Percentiles rank a stretch among this genome's conserved stretches.
Conservation (phyloP, 192 early-diverging fungal genomes). For the Coemansia sp. region DNA sequence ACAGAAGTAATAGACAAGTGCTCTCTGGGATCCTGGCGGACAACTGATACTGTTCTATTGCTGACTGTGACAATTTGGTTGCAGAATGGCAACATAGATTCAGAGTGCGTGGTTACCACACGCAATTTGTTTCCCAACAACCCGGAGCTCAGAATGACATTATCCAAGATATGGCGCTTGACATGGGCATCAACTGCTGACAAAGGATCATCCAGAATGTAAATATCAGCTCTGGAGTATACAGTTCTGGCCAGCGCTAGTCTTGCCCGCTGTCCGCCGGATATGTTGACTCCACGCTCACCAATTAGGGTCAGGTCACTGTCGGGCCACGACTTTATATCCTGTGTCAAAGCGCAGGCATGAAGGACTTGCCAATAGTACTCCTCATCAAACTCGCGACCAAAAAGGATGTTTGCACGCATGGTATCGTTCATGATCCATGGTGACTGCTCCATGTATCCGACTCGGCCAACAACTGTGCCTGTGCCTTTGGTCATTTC, state of each 20-base stretch:
- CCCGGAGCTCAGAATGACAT: slow-evolving; percentile 17
- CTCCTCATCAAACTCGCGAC: slow-evolving; percentile 14
- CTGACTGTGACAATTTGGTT: not conserved
- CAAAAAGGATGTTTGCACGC: slow-evolving; percentile 19
- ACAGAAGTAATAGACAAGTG: not conserved
- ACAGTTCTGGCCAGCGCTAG: slow-evolving; percentile 19
- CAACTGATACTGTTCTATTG: too few species aligned
- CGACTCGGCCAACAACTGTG: slow-evolving; percentile 62
- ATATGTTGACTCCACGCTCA: slow-evolving; percentile 20
- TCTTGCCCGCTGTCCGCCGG: slow-evolving; percentile 19
- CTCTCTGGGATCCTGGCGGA: not conserved
- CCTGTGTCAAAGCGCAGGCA: slow-evolving; percentile 4
- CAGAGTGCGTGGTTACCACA: not conserved
- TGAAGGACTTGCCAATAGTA: not conserved
- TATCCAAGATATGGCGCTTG: slow-evolving; percentile 11
- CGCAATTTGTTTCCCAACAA: slow-evolving; percentile 13
- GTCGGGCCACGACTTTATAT: not conserved
- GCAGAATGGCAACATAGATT: slow-evolving; percentile 8
- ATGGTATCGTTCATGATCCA: slow-evolving; percentile 19
- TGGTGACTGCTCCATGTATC: slow-evolving; percentile 76
- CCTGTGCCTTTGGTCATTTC: slow-evolving; percentile 46
- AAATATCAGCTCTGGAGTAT: slow-evolving; percentile 26
- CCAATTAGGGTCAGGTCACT: slow-evolving; percentile 5
- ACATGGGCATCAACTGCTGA: not conserved
- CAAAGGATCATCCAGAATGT: not conserved